phyloP scores from a whole-genome alignment of 2,329 filamentous ascomycete genomes.

The Trichoderma asperellum region DNA sequence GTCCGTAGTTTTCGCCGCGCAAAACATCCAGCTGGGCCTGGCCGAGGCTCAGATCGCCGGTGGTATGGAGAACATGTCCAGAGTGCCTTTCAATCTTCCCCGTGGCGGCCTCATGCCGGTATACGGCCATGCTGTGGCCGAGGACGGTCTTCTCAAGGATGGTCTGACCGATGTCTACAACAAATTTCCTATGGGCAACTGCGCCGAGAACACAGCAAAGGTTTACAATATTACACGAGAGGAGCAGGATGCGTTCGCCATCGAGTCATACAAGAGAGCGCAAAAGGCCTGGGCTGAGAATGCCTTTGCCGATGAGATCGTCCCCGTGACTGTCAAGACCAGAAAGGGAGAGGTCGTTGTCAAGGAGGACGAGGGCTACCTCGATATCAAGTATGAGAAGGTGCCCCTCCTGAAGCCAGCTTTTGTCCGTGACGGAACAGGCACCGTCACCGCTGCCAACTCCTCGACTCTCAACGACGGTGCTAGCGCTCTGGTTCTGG shows the following conservation, averaged over 20 bases:
- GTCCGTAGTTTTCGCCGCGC: constrained; percentile 84
- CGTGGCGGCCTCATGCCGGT: constrained; percentile 80
- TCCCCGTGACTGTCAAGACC: constrained; percentile 80
- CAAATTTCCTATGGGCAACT: constrained; percentile 97
- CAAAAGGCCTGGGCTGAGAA: constrained; percentile 85
- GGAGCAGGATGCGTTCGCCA: constrained; percentile 89
- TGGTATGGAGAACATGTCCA: constrained; percentile 98
- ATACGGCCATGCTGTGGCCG: constrained; percentile 84
- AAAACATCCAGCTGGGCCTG: constrained; percentile 91
- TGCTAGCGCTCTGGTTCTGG: constrained; percentile 85
- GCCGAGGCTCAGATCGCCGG: constrained; percentile 88
- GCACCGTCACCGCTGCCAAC: constrained; percentile 93
- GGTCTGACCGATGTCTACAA: constrained; percentile 96
- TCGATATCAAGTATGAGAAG: constrained; percentile 85
- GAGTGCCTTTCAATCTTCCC: constrained; percentile 87
- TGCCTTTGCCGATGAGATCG: constrained; percentile 87
- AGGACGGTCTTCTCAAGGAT: constrained; percentile 93
- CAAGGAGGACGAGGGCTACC: constrained; percentile 84
- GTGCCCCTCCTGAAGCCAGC: constrained; percentile 85
- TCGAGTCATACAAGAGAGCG: constrained; percentile 84
- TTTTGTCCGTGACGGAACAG: constrained; percentile 82
- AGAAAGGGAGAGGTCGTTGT: constrained; percentile 83
- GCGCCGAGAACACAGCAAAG: constrained; percentile 92
- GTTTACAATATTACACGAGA: constrained; percentile 79
- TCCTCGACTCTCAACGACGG: constrained; percentile 94